Evolutionary conservation across 2,329 filamentous ascomycete species (phyloP).

Genomic region (Verticillium isaacii): DNA sequence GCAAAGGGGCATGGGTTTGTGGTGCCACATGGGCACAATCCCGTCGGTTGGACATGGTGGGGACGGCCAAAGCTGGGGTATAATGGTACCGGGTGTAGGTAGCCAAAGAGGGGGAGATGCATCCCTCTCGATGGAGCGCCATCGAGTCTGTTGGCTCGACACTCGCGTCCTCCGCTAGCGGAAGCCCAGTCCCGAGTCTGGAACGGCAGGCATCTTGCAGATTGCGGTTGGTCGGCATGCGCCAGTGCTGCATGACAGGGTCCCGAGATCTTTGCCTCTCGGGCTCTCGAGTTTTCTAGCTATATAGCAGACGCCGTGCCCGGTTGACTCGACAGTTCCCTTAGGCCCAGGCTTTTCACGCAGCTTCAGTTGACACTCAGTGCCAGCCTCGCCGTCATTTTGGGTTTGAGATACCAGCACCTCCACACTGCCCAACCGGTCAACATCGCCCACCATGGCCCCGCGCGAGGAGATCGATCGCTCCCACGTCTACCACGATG

Average conservation of each 20-base stretch:
- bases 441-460: slow-evolving; percentile 8
- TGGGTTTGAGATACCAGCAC: not conserved
- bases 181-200: not conserved
- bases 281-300: not conserved
- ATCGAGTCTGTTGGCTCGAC: not conserved
- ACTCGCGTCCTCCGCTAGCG: not conserved
- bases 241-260: not conserved
- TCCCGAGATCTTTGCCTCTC: not conserved
- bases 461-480: slow-evolving; percentile 9
- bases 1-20: not conserved
- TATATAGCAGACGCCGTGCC: not conserved
- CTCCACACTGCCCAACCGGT: not conserved
- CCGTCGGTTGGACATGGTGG: not conserved
- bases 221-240: not conserved
- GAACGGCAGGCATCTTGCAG: not conserved
- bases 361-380: not conserved
- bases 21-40: not conserved
- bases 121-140: not conserved
- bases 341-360: not conserved
- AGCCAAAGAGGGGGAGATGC: not conserved
- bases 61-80: not conserved
- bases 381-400: not conserved
- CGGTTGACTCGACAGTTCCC: not conserved
- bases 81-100: not conserved
- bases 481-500: slow-evolving; percentile 17